Evolutionary conservation across 2,329 filamentous ascomycete species (phyloP), one percentile per base, ranked within the genome.

Genomic region (Diatrype stigma): DNA sequence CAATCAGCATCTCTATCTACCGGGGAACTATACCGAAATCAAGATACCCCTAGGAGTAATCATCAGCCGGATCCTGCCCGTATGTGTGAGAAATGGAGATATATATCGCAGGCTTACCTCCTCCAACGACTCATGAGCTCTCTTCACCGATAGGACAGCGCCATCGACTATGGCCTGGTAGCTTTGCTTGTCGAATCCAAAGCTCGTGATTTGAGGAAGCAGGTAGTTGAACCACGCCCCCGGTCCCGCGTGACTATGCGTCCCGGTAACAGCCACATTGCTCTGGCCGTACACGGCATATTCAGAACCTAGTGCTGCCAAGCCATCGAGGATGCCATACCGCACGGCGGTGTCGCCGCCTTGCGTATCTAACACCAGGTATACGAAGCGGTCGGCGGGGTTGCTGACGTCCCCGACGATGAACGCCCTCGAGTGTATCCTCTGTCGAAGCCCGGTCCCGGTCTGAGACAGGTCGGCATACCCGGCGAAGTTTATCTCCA

Each of bases 161-260:
- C 92, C 92, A 57, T 94, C 85, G 1, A 96, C 90, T 56, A 96
- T 90, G 35, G 92, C 91, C 57, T 84, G 80, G 64, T 94, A 96
- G 61, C 89, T 92, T 65, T 94, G 88, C 65, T 85, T 85, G 67
- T 91, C 81, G 61, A 96, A 96, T 0, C 92, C 92, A 53, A 86
- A 80, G 65, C 86, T 93, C 0, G 91, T 93, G 60, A 96, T 86
- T 64, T 96, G 91, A 10, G 91, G 92, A 14, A 96, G 75, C 10
- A 96, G 78, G 63, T 96, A 96, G 67, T 96, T 96, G 64, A 94
- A 77, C 90, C 90, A 96, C 16, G 88, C 92, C 3, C 89, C 92
- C 0, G 92, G 91, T 0, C 90, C 91, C 17, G 90, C 87, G 70
- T 96, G 92, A 2, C 89, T 93, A 66, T 96, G 92, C 0, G 92